These are phyloP conservation scores for Oryza meridionalis DNA, from an alignment of 176 grass and related monocot genomes.

Conservation along the genomic window DNA sequence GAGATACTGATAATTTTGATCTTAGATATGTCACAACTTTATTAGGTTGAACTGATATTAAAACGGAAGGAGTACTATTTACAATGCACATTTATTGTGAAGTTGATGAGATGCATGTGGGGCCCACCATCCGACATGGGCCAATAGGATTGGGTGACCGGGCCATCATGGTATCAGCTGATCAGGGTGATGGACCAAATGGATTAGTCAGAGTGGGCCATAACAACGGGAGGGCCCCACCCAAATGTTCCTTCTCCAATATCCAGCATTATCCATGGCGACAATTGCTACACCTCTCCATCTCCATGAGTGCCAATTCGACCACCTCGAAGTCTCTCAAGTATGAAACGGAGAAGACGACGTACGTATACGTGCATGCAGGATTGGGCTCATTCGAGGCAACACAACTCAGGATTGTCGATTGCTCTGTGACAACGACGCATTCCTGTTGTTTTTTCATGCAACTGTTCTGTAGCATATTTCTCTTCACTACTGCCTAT, in stretches of 20 bases:
- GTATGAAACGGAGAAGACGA: not conserved
- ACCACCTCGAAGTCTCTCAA: not conserved
- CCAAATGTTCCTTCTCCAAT: not conserved
- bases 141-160: conserved; percentile 11
- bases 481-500: not conserved
- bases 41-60: too few species aligned
- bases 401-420: not conserved
- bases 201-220: not conserved
- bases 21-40: too few species aligned
- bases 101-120: not conserved
- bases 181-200: conserved; percentile 5
- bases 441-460: not conserved
- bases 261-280: not conserved
- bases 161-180: not conserved
- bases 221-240: not conserved
- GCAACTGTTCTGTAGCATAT: not conserved
- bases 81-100: not conserved
- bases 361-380: not conserved
- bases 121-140: not conserved
- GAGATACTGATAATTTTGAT: too few species aligned
- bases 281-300: not conserved
- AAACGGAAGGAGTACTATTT: not conserved
- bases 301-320: not conserved
- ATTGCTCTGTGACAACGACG: not conserved
- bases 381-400: not conserved